A percentile compares a stretch with the other conserved stretches of the same genome.
Conservation (phyloP, 1,284 basidiomycete species). For the Pascua guehoae region DNA sequence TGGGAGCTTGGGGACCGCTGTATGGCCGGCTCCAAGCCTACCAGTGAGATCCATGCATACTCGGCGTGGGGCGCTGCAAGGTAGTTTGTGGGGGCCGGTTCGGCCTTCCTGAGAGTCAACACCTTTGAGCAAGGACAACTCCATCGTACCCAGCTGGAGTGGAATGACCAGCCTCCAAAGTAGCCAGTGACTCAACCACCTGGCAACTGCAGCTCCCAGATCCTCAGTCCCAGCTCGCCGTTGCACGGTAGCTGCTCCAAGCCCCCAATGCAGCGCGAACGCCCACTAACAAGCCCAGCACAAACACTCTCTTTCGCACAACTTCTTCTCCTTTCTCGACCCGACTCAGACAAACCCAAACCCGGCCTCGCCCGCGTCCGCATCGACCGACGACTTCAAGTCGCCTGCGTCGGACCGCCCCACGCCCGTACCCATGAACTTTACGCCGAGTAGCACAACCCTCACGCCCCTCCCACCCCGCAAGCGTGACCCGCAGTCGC, state of each 20-base stretch:
- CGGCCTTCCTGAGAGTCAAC: too few species aligned
- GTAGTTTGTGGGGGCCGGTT: too few species aligned
- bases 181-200: not conserved
- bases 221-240: not conserved
- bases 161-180: not conserved
- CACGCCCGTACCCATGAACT: conserved; percentile 29
- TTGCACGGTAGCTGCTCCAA: not conserved
- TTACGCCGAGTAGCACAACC: conserved; percentile 22
- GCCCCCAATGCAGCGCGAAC: too few species aligned
- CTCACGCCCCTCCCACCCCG: conserved; percentile 30
- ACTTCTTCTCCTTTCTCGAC: conserved; percentile 84
- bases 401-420: conserved; percentile 5
- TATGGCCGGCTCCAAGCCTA: too few species aligned
- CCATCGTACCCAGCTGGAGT: too few species aligned
- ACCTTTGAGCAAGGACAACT: too few species aligned
- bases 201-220: too few species aligned
- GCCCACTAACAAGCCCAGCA: conserved; percentile 52
- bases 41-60: too few species aligned
- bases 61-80: too few species aligned
- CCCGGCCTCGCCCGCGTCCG: conserved; percentile 19
- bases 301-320: conserved; percentile 88
- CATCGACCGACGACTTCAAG: conserved; percentile 2
- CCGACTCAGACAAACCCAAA: conserved; percentile 51
- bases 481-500: conserved; percentile 40
- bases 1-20: too few species aligned